Evolutionary conservation across 148 eudicot genomes (phyloP).

Genomic region (Heliamphora exappendiculata): DNA sequence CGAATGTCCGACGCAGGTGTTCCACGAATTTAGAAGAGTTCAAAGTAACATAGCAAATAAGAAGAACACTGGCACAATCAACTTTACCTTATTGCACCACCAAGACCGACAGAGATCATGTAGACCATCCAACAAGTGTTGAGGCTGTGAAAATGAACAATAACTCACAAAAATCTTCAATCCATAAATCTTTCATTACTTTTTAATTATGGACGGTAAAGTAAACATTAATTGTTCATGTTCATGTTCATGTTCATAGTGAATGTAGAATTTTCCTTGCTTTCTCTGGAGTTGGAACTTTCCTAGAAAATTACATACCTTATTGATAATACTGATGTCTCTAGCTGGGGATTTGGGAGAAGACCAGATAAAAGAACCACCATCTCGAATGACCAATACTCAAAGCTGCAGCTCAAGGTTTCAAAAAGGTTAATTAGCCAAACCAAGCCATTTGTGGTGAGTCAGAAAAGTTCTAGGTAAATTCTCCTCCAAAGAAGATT

Average conservation of each 20-base stretch:
- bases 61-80: background rate
- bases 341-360: conserved; percentile 57
- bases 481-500: background rate
- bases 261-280: background rate
- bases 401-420: conserved; percentile 27
- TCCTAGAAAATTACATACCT: conserved; percentile 29
- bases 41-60: too few relatives aligned
- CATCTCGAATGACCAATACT: conserved; percentile 55
- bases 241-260: background rate
- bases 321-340: conserved; percentile 64
- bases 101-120: conserved; percentile 66
- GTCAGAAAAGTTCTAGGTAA: too few relatives aligned
- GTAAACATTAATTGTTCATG: too few relatives aligned
- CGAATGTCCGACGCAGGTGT: too few relatives aligned
- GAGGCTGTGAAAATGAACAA: conserved; percentile 32
- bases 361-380: conserved; percentile 48
- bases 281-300: background rate
- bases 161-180: background rate
- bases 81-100: conserved; percentile 59
- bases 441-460: too few relatives aligned
- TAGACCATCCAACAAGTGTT: conserved; percentile 80
- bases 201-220: too few relatives aligned
- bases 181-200: background rate
- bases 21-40: too few relatives aligned
- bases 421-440: background rate